A percentile compares a stretch with the other conserved stretches of the same genome.
phyloP scores from a whole-genome alignment of 148 eudicot species.

The Salicornia ramosissima region DNA sequence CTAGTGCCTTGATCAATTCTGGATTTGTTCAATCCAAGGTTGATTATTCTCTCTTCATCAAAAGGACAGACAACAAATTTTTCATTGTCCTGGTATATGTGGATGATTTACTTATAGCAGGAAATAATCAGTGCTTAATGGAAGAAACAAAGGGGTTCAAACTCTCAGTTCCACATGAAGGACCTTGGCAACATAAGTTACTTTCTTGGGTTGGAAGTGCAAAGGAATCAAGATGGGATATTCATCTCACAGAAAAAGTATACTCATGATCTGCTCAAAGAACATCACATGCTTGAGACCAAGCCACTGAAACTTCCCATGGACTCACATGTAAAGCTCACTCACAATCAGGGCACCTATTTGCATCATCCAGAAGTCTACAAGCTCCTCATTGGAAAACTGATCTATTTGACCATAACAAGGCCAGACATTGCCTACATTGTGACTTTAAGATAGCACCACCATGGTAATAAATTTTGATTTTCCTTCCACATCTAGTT shows the following conservation, averaged over 20 bases:
- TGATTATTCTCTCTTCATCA: background rate
- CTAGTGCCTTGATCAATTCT: background rate
- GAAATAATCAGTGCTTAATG: too few relatives aligned
- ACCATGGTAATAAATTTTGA: too few relatives aligned
- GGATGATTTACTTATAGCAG: too few relatives aligned
- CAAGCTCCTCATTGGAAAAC: background rate
- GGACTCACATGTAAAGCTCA: background rate
- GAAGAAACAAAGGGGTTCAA: too few relatives aligned
- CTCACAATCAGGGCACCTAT: background rate
- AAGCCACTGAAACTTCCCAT: background rate
- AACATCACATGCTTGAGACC: background rate
- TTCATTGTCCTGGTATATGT: background rate
- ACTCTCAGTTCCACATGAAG: too few relatives aligned
- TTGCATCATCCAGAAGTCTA: background rate
- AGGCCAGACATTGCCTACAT: background rate
- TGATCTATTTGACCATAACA: background rate
- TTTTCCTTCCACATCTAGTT: too few relatives aligned
- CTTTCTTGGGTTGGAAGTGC: too few relatives aligned
- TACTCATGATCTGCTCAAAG: background rate
- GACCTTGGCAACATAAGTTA: too few relatives aligned
- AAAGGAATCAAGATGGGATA: too few relatives aligned
- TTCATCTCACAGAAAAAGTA: too few relatives aligned
- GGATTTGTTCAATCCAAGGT: background rate
- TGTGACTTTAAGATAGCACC: too few relatives aligned
- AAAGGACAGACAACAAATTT: background rate